Conservation (phyloP, 2,329 filamentous ascomycete genomes). For the Neurospora crassa region DNA sequence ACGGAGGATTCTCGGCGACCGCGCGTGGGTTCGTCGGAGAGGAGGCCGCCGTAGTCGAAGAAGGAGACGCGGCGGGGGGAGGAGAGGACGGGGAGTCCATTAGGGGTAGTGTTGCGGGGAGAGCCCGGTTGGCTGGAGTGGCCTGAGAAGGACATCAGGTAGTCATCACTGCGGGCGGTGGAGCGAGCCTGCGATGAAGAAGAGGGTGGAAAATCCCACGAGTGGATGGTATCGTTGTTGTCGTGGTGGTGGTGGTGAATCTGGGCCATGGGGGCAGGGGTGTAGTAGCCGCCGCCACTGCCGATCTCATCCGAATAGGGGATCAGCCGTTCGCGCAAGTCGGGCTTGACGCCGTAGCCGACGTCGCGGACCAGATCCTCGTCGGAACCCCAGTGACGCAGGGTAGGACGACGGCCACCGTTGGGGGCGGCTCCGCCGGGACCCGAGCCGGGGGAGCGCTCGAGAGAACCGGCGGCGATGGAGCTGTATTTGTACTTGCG, state of each 20-base stretch:
- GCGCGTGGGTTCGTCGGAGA: conserved; percentile 34
- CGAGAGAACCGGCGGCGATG: conserved; percentile 52
- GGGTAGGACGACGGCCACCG: conserved; percentile 32
- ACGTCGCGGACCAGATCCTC: conserved; percentile 78
- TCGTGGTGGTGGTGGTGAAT: conserved; percentile 5
- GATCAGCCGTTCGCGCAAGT: conserved; percentile 32
- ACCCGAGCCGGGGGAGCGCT: conserved; percentile 29
- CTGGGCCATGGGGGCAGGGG: conserved; percentile 27
- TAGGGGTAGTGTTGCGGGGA: neutral
- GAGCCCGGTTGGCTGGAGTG: conserved; percentile 29
- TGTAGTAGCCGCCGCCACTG: conserved; percentile 13
- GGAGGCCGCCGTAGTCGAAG: conserved; percentile 73
- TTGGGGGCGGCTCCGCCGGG: conserved; percentile 8
- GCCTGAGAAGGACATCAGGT: conserved; percentile 27
- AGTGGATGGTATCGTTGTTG: conserved; percentile 26
- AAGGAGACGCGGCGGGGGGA: conserved; percentile 60
- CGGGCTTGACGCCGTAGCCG: conserved; percentile 56
- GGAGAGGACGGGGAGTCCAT: conserved; percentile 3
- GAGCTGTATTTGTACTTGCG: conserved; percentile 65
- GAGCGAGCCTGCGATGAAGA: conserved; percentile 10
- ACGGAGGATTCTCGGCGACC: too few relatives aligned
- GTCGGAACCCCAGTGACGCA: conserved; percentile 76
- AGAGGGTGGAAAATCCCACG: conserved; percentile 36
- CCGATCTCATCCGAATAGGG: conserved; percentile 6
- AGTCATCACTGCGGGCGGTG: conserved; percentile 32